phyloP scores from a whole-genome alignment of 75 land plant species.

The Pinus taeda region DNA sequence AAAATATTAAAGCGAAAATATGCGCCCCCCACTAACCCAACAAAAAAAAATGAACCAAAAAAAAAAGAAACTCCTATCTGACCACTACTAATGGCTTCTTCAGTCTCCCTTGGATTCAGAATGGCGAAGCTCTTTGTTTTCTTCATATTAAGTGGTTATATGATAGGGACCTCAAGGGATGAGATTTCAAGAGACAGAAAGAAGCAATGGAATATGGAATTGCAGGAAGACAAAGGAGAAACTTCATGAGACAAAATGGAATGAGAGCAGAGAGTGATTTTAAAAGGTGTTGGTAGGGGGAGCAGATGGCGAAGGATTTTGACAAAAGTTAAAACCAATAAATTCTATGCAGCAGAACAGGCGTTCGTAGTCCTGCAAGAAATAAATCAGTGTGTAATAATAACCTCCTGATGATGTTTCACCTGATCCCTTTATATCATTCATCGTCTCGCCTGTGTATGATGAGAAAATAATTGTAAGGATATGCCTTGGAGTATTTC shows the following conservation, averaged over 20 bases:
- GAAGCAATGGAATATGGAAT: neutral
- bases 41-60: neutral
- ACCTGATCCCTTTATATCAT: neutral
- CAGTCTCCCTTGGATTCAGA: neutral
- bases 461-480: constrained; percentile 6
- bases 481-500: neutral
- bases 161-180: neutral
- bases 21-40: neutral
- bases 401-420: neutral
- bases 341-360: neutral
- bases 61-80: neutral
- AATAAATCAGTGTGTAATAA: constrained; percentile 3
- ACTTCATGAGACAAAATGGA: neutral
- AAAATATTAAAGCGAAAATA: neutral
- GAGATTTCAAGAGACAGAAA: neutral
- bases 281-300: neutral
- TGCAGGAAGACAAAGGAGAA: neutral
- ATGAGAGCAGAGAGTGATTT: neutral
- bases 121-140: neutral
- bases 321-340: neutral
- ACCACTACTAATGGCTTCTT: neutral
- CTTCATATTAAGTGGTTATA: neutral
- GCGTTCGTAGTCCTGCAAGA: neutral
- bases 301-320: neutral
- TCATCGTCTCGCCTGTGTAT: neutral